phyloP scores from a whole-genome alignment of 768 basidiomycete genomes.

The Erythrobasidium yunnanense region DNA sequence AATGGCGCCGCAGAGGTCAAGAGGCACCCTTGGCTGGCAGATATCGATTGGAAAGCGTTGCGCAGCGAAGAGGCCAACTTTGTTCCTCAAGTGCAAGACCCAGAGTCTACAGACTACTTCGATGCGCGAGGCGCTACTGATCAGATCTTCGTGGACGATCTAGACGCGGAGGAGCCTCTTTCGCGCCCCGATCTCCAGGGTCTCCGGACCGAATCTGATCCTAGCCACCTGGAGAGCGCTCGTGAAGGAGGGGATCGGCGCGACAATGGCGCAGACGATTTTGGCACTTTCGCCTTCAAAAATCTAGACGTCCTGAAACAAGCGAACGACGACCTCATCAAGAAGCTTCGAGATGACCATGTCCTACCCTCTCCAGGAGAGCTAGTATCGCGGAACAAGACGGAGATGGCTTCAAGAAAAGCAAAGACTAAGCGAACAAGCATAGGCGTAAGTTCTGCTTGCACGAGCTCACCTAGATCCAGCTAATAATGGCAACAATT shows the following conservation, averaged over 20 bases:
- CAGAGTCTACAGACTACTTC: conserved; percentile 99
- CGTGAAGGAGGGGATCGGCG: conserved; percentile 36
- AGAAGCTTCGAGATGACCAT: conserved; percentile 75
- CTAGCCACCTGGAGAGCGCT: conserved; percentile 42
- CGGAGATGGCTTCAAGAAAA: background rate
- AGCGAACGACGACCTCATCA: conserved; percentile 94
- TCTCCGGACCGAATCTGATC: background rate
- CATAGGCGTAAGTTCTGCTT: background rate
- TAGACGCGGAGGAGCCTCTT: conserved; percentile 44
- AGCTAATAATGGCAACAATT: background rate
- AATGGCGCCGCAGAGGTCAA: conserved; percentile 87
- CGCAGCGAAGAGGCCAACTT: conserved; percentile 72
- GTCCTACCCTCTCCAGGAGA: background rate
- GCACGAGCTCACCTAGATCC: too few species aligned
- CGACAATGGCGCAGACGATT: conserved; percentile 54
- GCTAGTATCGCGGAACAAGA: background rate
- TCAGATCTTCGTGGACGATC: conserved; percentile 79
- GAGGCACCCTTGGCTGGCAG: conserved; percentile 75
- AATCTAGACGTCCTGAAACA: conserved; percentile 91
- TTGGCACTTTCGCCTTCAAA: conserved; percentile 97
- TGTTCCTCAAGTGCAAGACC: conserved; percentile 87
- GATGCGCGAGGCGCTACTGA: conserved; percentile 87
- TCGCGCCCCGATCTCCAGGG: background rate
- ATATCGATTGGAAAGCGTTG: conserved; percentile 86
- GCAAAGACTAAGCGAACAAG: background rate